Evolutionary conservation across 176 grass and related monocot genomes (phyloP), one percentile per base, ranked within the genome.

Genomic region (Zoysia japonica): DNA sequence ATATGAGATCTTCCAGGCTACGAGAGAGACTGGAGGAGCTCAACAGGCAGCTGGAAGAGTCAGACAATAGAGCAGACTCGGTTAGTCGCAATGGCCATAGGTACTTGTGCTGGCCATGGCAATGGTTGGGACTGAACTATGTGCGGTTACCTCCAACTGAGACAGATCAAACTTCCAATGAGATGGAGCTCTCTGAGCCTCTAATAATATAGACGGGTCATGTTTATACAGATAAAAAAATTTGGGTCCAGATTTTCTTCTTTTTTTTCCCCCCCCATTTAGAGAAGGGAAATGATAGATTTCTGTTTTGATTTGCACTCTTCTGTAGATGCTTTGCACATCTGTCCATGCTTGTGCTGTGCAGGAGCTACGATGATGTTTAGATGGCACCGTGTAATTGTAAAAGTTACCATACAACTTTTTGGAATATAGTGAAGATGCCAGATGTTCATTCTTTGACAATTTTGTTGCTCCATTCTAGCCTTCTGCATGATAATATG

Each of bases 81-180:
- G 37, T 60, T 17, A 90, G 63, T 46, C 54, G 20, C n/a, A 88
- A 52, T 52, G 65, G 90, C 48, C 79, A 87, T 72, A 86, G 92
- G 78, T 99, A 99, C 7, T 70, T 92, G 52, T 99, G 96, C 88
- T 99, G 96, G 92, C 92, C 96, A 4, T 99, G 96, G 96, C 92
- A 99, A 78, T 99, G 92, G 96, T 76, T 99, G 69, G 92, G 90
- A 11, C 78, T 99, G 65, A 93, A 99, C 83, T 84, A 89, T 45
- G 96, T 93, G 39, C 81, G 77, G 37, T 72, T 91, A 42, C 75
- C 75, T 3, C 88, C 86, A 0, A 49, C 69, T 2, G 88, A 93
- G 48, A 15, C 75, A 1, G 78, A 77, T 11, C 73, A 89, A 74
- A 85, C 51, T 45, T 85, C 78, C 28, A 99, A 96, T 70, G 96